Evolutionary conservation across 2,329 filamentous ascomycete species (phyloP).

Genomic region (Orbilia javanica): DNA sequence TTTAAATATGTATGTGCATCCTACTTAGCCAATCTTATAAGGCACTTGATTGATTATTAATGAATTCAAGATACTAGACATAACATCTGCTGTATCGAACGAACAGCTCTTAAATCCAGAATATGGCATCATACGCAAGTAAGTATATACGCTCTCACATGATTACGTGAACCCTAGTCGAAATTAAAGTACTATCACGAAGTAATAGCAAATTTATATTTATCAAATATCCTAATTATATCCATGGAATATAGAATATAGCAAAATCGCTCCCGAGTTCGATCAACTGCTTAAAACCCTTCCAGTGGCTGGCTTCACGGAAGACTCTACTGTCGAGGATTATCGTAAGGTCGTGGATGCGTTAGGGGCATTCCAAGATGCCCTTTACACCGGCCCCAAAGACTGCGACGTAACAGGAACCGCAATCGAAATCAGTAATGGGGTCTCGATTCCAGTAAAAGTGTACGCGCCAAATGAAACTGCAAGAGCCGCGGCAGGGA

Average conservation of each 20-base stretch:
- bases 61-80: too few species aligned
- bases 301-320: neutral
- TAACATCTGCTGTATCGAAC: too few species aligned
- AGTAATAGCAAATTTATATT: neutral
- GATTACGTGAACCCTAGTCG: too few species aligned
- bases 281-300: constrained; percentile 5
- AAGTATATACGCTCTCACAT: too few species aligned
- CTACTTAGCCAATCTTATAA: too few species aligned
- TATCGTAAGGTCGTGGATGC: neutral
- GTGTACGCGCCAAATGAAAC: constrained; percentile 42
- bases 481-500: constrained; percentile 10
- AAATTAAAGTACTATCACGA: too few species aligned
- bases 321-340: constrained; percentile 12
- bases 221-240: too few species aligned
- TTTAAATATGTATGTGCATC: too few species aligned
- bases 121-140: constrained; percentile 41
- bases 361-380: constrained; percentile 14
- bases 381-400: constrained; percentile 33
- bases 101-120: too few species aligned
- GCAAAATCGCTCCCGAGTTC: constrained; percentile 37
- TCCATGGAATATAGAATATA: constrained; percentile 21
- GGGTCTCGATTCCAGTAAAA: constrained; percentile 18
- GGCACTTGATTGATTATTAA: too few species aligned
- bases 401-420: constrained; percentile 29
- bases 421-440: constrained; percentile 28